phyloP scores from a whole-genome alignment of 352 stramenopile genomes.

The Globisporangium polare region DNA sequence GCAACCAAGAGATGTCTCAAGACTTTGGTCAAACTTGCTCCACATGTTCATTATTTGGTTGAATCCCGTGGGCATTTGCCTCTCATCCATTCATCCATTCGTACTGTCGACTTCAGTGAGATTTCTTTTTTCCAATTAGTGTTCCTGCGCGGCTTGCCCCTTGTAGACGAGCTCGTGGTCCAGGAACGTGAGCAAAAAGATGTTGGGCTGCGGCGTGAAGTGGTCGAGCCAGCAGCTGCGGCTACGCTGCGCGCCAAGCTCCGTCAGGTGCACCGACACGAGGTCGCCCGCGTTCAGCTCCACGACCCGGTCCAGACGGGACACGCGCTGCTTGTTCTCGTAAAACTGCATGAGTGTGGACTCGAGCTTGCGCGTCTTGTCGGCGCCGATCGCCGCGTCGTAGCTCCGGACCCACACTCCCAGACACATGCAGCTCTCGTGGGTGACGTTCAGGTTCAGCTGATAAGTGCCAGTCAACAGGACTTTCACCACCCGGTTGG shows the following conservation, averaged over 20 bases:
- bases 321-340: constrained; percentile 39
- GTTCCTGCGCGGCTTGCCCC: background rate
- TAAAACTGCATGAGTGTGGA: constrained; percentile 33
- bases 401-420: constrained; percentile 13
- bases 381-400: background rate
- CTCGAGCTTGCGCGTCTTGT: constrained; percentile 10
- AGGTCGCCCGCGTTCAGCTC: constrained; percentile 26
- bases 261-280: constrained; percentile 20
- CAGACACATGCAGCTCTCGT: constrained; percentile 27
- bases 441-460: constrained; percentile 36
- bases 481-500: constrained; percentile 14
- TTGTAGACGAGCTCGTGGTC: constrained; percentile 18
- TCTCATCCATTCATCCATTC: background rate
- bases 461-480: constrained; percentile 36
- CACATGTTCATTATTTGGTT: background rate
- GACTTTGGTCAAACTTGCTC: background rate
- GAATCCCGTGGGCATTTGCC: background rate
- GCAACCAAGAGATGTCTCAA: background rate
- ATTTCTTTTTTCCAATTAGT: background rate
- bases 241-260: background rate
- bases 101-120: background rate
- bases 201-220: constrained; percentile 28
- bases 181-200: constrained; percentile 26
- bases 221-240: constrained; percentile 19
- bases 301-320: constrained; percentile 28